phyloP scores from a whole-genome alignment of 2,329 filamentous ascomycete species.

The Pseudogymnoascus pannorum region DNA sequence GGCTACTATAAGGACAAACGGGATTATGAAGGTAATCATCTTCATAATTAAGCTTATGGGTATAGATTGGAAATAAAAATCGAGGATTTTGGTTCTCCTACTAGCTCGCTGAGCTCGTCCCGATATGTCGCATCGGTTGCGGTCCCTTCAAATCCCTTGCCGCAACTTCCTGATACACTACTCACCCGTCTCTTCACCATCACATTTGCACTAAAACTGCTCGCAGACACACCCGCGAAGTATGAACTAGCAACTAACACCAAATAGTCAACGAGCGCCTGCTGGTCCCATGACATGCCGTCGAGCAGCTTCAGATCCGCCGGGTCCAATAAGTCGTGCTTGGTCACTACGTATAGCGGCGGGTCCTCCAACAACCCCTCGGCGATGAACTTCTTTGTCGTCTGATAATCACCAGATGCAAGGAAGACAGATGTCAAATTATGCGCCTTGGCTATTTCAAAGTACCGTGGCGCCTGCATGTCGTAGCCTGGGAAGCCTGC shows the following conservation, averaged over 20 bases:
- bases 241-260: conserved; percentile 37
- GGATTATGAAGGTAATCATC: no score
- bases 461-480: conserved; percentile 29
- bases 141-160: no score
- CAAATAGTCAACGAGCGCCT: conserved; percentile 44
- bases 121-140: no score
- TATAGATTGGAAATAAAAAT: no score
- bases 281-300: conserved; percentile 40
- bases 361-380: no score
- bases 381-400: conserved; percentile 29
- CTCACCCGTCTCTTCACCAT: no score
- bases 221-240: conserved; percentile 37
- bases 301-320: conserved; percentile 30
- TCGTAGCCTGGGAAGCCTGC: conserved; percentile 31
- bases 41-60: no score
- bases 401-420: conserved; percentile 32
- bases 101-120: no score
- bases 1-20: no score
- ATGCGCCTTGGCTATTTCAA: conserved; percentile 26
- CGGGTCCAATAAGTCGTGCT: conserved; percentile 36
- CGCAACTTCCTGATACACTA: no score
- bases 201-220: no score
- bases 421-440: conserved; percentile 32
- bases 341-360: conserved; percentile 35
- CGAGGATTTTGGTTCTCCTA: no score